Percentiles rank a stretch among this genome's conserved stretches.
These are phyloP conservation scores for Aspergillus puulaauensis DNA, from an alignment of 2,329 filamentous ascomycete genomes.

Conservation along the genomic window DNA sequence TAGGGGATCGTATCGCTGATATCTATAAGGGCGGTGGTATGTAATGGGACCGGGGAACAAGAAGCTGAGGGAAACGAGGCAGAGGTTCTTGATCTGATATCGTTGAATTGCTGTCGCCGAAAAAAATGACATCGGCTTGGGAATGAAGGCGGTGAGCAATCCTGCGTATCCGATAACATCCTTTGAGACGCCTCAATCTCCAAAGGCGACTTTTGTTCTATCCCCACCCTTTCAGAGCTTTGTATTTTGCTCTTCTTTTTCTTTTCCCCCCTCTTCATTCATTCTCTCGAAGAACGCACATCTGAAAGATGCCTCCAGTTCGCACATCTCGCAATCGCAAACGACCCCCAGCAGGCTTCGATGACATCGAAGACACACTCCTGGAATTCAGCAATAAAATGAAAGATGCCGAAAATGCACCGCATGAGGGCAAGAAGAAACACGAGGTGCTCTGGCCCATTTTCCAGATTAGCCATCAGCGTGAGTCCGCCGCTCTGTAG, in stretches of 20 bases:
- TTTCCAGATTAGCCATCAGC: slow-evolving; percentile 94
- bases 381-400: slow-evolving; percentile 68
- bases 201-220: not conserved
- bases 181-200: not conserved
- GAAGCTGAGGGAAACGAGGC: not conserved
- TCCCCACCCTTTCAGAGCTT: no score
- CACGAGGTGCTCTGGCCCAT: slow-evolving; percentile 96
- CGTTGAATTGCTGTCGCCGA: not conserved
- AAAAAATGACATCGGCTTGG: not conserved
- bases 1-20: not conserved
- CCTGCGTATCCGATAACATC: not conserved
- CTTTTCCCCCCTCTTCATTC: not conserved
- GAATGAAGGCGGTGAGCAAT: not conserved
- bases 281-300: not conserved
- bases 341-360: slow-evolving; percentile 65
- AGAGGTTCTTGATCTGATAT: not conserved
- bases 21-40: not conserved
- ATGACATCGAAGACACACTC: slow-evolving; percentile 67
- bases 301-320: slow-evolving; percentile 57
- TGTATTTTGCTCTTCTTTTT: not conserved
- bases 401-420: slow-evolving; percentile 83
- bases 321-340: slow-evolving; percentile 61
- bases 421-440: slow-evolving; percentile 75
- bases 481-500: slow-evolving; percentile 49
- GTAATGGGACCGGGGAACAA: not conserved